Conservation (phyloP, 257 asterid species). For the Rehmannia glutinosa region DNA sequence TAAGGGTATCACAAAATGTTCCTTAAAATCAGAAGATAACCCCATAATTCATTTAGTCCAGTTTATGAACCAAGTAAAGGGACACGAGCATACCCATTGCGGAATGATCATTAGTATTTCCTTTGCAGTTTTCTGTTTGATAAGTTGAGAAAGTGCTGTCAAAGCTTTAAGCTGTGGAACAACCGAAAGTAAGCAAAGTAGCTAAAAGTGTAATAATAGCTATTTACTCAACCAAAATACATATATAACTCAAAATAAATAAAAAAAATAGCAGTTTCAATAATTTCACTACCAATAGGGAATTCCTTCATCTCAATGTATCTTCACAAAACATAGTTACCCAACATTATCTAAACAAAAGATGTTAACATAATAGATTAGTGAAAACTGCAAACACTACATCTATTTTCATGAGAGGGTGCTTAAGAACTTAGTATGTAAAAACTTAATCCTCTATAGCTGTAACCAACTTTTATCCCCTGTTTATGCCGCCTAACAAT, state of each 20-base stretch:
- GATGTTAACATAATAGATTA: background rate
- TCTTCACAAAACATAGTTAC: background rate
- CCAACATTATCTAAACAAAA: background rate
- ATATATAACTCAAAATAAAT: background rate
- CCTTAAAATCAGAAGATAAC: constrained; percentile 9
- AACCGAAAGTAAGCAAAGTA: constrained; percentile 17
- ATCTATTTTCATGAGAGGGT: background rate
- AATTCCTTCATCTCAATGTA: background rate
- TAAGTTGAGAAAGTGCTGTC: constrained; percentile 65
- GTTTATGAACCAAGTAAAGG: constrained; percentile 1
- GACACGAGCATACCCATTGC: constrained; percentile 71
- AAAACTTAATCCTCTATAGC: background rate
- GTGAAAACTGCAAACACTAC: background rate
- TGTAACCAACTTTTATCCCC: background rate
- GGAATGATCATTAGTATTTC: constrained; percentile 68
- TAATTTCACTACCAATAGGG: background rate
- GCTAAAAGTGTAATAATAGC: constrained; percentile 11
- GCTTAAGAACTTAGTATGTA: background rate
- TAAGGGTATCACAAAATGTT: constrained; percentile 4
- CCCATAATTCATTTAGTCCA: background rate
- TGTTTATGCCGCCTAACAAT: background rate
- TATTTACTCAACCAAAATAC: background rate
- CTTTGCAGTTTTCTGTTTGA: constrained; percentile 61
- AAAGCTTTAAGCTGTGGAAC: constrained; percentile 87
- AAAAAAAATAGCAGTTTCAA: background rate